Conservation (phyloP, 78 protist species). For the Dictyostelium purpureum region DNA sequence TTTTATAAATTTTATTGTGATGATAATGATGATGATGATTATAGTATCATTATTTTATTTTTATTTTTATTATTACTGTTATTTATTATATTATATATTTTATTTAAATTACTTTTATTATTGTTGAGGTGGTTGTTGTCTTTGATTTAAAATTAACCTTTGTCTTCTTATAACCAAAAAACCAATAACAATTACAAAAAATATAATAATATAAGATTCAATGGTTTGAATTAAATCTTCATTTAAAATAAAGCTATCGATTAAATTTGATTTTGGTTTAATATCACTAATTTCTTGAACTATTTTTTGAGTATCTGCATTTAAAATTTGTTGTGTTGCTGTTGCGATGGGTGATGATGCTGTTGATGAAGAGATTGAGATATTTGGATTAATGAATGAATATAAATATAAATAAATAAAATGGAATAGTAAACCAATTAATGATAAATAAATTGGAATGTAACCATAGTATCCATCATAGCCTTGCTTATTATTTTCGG, state of each 20-base stretch:
- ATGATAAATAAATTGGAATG: constrained; percentile 82
- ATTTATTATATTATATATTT: too few relatives aligned
- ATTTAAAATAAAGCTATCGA: background rate
- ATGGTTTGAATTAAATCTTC: background rate
- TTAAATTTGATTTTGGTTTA: background rate
- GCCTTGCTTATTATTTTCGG: background rate
- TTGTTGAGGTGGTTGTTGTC: background rate
- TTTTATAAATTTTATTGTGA: background rate
- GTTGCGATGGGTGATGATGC: background rate
- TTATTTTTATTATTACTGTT: background rate
- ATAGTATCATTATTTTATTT: background rate
- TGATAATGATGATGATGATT: background rate
- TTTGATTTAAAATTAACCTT: constrained; percentile 13
- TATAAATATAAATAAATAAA: constrained; percentile 10
- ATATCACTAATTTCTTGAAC: background rate
- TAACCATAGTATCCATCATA: constrained; percentile 57
- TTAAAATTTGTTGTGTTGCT: background rate
- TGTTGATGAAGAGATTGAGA: background rate
- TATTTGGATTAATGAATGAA: constrained; percentile 24
- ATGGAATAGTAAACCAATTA: constrained; percentile 65
- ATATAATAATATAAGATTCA: constrained; percentile 15
- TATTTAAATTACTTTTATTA: background rate
- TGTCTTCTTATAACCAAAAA: constrained; percentile 61
- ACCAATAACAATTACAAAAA: constrained; percentile 17
- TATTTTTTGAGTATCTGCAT: background rate